phyloP scores from a whole-genome alignment of 2,329 filamentous ascomycete species.

The Nemania serpens region DNA sequence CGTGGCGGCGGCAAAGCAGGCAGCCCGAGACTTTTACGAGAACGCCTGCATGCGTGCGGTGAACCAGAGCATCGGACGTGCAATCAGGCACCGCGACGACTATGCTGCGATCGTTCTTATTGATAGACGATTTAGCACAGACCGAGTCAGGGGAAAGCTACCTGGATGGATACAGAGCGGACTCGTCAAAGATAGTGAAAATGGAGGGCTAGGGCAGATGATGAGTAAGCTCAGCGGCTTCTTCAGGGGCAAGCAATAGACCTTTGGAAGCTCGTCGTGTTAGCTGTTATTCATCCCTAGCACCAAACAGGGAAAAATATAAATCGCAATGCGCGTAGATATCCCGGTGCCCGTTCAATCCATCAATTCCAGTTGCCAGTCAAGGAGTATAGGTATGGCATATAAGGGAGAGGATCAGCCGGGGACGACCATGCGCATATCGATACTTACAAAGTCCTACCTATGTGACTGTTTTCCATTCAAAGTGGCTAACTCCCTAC shows the following conservation, averaged over 20 bases:
- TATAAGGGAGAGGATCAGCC: too few relatives aligned
- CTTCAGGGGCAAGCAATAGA: slow-evolving; percentile 58
- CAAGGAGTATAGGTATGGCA: too few relatives aligned
- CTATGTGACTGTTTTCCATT: too few relatives aligned
- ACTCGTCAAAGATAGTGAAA: slow-evolving; percentile 56
- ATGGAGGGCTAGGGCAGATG: slow-evolving; percentile 58
- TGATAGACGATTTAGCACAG: slow-evolving; percentile 77
- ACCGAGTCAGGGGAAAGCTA: slow-evolving; percentile 76
- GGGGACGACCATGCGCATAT: too few relatives aligned
- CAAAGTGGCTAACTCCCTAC: too few relatives aligned
- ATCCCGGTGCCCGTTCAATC: too few relatives aligned
- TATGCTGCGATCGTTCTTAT: slow-evolving; percentile 89
- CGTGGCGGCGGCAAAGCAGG: slow-evolving; percentile 52
- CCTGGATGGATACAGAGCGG: slow-evolving; percentile 86
- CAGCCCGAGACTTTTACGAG: slow-evolving; percentile 82
- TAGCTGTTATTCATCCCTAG: too few relatives aligned
- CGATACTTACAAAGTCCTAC: too few relatives aligned
- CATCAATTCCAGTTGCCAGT: too few relatives aligned
- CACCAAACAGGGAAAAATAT: background rate
- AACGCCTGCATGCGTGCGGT: slow-evolving; percentile 96
- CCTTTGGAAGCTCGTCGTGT: too few relatives aligned
- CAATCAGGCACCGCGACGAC: slow-evolving; percentile 84
- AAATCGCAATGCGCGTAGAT: background rate
- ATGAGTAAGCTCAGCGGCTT: slow-evolving; percentile 63
- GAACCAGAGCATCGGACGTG: slow-evolving; percentile 93